These are phyloP conservation scores for Suillus paluster DNA, from an alignment of 768 basidiomycete species.

Conservation along the genomic window DNA sequence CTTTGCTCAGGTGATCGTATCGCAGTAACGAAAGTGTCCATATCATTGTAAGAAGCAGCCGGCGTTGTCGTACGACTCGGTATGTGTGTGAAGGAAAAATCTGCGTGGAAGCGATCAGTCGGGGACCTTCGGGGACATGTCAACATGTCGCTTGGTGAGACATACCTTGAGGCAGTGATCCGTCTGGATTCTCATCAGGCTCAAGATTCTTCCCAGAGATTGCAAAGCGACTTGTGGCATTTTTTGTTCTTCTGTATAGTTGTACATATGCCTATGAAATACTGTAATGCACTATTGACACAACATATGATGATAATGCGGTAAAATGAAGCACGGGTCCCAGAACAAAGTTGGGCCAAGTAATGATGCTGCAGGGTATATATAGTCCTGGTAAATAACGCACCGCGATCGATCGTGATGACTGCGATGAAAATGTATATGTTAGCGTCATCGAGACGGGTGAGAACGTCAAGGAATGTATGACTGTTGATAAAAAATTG, in stretches of 20 bases:
- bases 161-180: not conserved
- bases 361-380: constrained; percentile 29
- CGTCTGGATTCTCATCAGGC: not conserved
- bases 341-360: constrained; percentile 6
- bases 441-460: constrained; percentile 37
- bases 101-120: not conserved
- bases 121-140: not conserved
- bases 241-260: constrained; percentile 29
- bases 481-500: constrained; percentile 24
- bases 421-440: constrained; percentile 21
- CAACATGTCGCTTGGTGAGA: not conserved
- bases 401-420: constrained; percentile 15
- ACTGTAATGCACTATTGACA: constrained; percentile 41
- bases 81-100: not conserved
- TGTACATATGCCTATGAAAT: constrained; percentile 40
- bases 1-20: constrained; percentile 20
- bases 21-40: not conserved
- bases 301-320: constrained; percentile 38
- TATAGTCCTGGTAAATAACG: constrained; percentile 38
- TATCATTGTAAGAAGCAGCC: not conserved
- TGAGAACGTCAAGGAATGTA: constrained; percentile 13
- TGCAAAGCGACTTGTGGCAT: constrained; percentile 29
- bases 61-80: not conserved
- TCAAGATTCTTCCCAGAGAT: not conserved
- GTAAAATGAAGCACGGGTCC: constrained; percentile 9